These are phyloP conservation scores for Salicornia ramosissima DNA, from an alignment of 148 eudicot genomes.

Conservation along the genomic window DNA sequence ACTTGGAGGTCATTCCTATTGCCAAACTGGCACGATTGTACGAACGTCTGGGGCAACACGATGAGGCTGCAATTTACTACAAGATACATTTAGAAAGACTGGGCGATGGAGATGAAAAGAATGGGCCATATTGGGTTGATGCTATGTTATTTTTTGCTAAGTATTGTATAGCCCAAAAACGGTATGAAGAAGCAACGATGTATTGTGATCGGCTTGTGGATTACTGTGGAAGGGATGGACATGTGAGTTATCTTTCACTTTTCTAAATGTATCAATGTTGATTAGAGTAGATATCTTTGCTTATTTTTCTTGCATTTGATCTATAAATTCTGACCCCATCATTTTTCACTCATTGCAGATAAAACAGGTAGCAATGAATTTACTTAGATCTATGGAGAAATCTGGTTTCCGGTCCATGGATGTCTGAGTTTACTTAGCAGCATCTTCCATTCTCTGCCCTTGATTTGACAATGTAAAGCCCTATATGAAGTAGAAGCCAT, in stretches of 20 bases:
- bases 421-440: constrained; percentile 38
- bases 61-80: constrained; percentile 90
- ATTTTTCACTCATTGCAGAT: constrained; percentile 45
- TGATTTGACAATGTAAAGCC: no score
- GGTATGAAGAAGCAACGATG: constrained; percentile 83
- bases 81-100: constrained; percentile 91
- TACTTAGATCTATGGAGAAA: constrained; percentile 75
- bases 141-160: constrained; percentile 74
- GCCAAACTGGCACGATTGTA: constrained; percentile 85
- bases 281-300: neutral
- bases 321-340: neutral
- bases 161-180: constrained; percentile 59
- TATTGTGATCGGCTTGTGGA: constrained; percentile 86
- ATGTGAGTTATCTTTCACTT: constrained; percentile 46
- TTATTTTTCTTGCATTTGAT: neutral
- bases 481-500: no score
- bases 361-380: constrained; percentile 83
- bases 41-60: constrained; percentile 52
- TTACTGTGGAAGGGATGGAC: constrained; percentile 83
- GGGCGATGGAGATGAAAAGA: constrained; percentile 90
- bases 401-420: constrained; percentile 52
- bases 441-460: no score
- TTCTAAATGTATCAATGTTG: neutral
- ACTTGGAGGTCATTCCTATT: constrained; percentile 88
- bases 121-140: constrained; percentile 83